Percentiles rank a stretch among this genome's conserved stretches.
phyloP scores from a whole-genome alignment of 192 early-diverging fungal species.

The Backusella mclennaniae region DNA sequence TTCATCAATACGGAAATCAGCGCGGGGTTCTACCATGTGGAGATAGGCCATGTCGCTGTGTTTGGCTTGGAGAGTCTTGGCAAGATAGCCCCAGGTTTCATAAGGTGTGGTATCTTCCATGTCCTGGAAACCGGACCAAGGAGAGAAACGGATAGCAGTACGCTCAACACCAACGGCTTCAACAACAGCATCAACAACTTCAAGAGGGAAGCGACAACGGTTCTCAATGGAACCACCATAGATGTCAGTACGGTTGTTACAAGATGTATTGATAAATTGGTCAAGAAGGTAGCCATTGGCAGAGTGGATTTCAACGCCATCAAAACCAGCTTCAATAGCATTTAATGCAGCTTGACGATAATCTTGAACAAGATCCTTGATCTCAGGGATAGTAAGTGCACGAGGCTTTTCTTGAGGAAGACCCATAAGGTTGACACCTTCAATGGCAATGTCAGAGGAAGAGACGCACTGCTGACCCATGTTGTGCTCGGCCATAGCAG shows the following conservation, averaged over 20 bases:
- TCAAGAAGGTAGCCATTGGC: constrained; percentile 89
- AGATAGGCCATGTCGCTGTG: constrained; percentile 31
- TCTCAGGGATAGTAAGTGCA: constrained; percentile 18
- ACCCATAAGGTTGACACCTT: constrained; percentile 5
- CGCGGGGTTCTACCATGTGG: constrained; percentile 25
- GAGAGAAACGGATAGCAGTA: constrained; percentile 31
- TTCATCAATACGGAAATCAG: background rate
- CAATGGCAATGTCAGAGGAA: constrained; percentile 17
- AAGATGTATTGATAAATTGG: constrained; percentile 69
- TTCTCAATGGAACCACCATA: constrained; percentile 23
- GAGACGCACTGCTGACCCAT: constrained; percentile 5
- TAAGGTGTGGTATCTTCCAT: constrained; percentile 25
- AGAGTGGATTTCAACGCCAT: constrained; percentile 83
- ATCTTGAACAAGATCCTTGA: background rate
- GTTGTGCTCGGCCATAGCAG: background rate
- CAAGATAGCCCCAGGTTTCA: constrained; percentile 27
- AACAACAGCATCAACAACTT: constrained; percentile 26
- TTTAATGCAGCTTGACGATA: constrained; percentile 55
- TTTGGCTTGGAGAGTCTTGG: constrained; percentile 8
- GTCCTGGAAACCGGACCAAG: constrained; percentile 24
- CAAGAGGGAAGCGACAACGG: constrained; percentile 17
- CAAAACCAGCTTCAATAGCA: constrained; percentile 77
- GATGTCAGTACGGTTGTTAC: constrained; percentile 69
- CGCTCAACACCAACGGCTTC: constrained; percentile 27
- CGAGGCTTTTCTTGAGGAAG: constrained; percentile 9